These are phyloP conservation scores for Hypoxylon subgilvum DNA, from an alignment of 495 filamentous ascomycete genomes.

Conservation along the genomic window DNA sequence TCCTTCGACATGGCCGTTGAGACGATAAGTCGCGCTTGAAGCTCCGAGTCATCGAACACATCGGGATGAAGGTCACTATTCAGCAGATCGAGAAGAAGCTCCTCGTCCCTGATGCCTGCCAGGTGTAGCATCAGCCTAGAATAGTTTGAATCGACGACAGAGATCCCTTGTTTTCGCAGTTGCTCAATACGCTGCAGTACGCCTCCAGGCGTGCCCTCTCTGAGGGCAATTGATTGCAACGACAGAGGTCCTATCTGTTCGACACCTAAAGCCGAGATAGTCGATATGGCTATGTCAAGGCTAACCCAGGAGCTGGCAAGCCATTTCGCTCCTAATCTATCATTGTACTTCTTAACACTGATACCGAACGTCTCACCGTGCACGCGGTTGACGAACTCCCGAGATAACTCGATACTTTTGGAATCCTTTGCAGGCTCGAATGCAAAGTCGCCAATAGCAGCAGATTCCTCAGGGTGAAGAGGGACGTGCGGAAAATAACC, in stretches of 20 bases:
- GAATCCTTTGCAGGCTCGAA: constrained; percentile 19
- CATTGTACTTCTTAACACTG: constrained; percentile 59
- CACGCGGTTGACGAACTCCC: constrained; percentile 51
- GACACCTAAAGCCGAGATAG: constrained; percentile 68
- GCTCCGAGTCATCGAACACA: constrained; percentile 64
- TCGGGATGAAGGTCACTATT: constrained; percentile 78
- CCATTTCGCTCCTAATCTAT: constrained; percentile 70
- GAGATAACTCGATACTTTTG: constrained; percentile 31
- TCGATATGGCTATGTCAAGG: constrained; percentile 67
- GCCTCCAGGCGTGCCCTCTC: constrained; percentile 60
- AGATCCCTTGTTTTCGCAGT: constrained; percentile 64
- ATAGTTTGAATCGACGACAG: constrained; percentile 64
- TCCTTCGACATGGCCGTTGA: constrained; percentile 35
- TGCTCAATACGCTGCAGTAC: constrained; percentile 61
- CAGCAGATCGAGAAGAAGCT: constrained; percentile 65
- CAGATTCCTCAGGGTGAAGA: constrained; percentile 24
- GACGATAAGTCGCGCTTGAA: constrained; percentile 56
- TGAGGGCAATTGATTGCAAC: constrained; percentile 70
- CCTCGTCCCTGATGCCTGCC: constrained; percentile 58
- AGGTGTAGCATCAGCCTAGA: constrained; percentile 63
- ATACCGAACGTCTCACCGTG: constrained; percentile 54
- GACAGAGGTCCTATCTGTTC: constrained; percentile 72
- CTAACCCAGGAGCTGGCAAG: constrained; percentile 73
- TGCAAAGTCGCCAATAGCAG: constrained; percentile 3
- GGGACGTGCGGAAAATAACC: constrained; percentile 40